Percentiles rank a stretch among this genome's conserved stretches.
phyloP scores from a whole-genome alignment of 495 filamentous ascomycete genomes.

The Aspergillus olivimuriae region DNA sequence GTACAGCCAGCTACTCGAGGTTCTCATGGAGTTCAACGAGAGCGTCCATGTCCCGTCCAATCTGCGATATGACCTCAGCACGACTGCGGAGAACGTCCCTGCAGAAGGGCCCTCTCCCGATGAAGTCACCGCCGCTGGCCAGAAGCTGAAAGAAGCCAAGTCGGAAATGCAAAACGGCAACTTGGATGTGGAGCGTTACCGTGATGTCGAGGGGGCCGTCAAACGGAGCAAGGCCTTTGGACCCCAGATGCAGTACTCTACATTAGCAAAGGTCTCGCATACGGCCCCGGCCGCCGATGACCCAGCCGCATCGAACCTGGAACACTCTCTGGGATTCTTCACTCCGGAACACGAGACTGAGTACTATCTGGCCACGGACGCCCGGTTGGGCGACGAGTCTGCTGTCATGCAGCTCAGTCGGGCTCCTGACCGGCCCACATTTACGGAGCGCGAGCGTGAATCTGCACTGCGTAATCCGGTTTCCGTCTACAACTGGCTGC shows the following conservation, averaged over 20 bases:
- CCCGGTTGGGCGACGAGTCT: constrained; percentile 48
- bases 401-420: constrained; percentile 28
- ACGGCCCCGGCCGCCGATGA: constrained; percentile 15
- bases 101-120: constrained; percentile 30
- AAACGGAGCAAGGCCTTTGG: constrained; percentile 35
- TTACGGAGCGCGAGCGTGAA: constrained; percentile 50
- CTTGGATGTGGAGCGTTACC: constrained; percentile 32
- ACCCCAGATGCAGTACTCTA: constrained; percentile 28
- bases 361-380: constrained; percentile 66
- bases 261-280: constrained; percentile 28
- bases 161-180: constrained; percentile 33
- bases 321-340: constrained; percentile 50
- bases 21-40: constrained; percentile 82
- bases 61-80: constrained; percentile 57
- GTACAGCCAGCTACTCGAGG: constrained; percentile 66
- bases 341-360: constrained; percentile 75
- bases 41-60: constrained; percentile 65
- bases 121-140: constrained; percentile 31
- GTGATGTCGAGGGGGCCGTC: constrained; percentile 33
- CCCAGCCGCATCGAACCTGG: constrained; percentile 12
- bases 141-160: constrained; percentile 40
- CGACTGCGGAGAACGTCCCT: constrained; percentile 39
- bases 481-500: constrained; percentile 86
- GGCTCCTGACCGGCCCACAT: constrained; percentile 32
- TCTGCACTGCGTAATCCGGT: constrained; percentile 68